phyloP scores from a whole-genome alignment of 306 rosid species.

The Fragaria iinumae region DNA sequence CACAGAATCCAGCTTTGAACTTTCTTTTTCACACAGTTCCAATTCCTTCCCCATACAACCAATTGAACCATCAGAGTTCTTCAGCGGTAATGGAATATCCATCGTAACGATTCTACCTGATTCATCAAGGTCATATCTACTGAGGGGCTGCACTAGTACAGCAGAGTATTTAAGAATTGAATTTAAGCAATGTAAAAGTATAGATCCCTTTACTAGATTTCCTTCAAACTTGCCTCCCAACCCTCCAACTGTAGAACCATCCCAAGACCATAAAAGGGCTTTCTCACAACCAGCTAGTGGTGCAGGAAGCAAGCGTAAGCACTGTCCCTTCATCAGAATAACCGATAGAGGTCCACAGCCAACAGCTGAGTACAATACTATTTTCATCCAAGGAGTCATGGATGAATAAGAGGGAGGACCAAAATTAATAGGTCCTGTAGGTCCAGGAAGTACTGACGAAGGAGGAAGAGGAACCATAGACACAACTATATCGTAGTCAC shows the following conservation, averaged over 20 bases:
- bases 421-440: conserved; percentile 81
- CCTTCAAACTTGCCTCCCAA: conserved; percentile 88
- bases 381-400: conserved; percentile 97
- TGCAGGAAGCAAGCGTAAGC: conserved; percentile 89
- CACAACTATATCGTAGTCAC: conserved; percentile 90
- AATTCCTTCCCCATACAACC: conserved; percentile 61
- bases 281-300: conserved; percentile 94
- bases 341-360: conserved; percentile 84
- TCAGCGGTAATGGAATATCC: conserved; percentile 90
- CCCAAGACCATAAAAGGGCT: conserved; percentile 98
- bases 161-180: conserved; percentile 85
- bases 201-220: conserved; percentile 69
- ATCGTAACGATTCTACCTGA: conserved; percentile 64
- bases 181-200: conserved; percentile 88
- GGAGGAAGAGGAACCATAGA: conserved; percentile 92
- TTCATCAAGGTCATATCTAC: conserved; percentile 67
- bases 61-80: conserved; percentile 73
- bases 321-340: conserved; percentile 94
- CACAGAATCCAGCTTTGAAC: conserved; percentile 54
- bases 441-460: conserved; percentile 83
- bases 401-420: conserved; percentile 94
- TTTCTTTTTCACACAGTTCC: conserved; percentile 63
- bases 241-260: conserved; percentile 77
- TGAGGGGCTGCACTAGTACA: conserved; percentile 84
- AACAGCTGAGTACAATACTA: conserved; percentile 77